Evolutionary conservation across 345 rosid genomes (phyloP).

Genomic region (Brassica cretica): DNA sequence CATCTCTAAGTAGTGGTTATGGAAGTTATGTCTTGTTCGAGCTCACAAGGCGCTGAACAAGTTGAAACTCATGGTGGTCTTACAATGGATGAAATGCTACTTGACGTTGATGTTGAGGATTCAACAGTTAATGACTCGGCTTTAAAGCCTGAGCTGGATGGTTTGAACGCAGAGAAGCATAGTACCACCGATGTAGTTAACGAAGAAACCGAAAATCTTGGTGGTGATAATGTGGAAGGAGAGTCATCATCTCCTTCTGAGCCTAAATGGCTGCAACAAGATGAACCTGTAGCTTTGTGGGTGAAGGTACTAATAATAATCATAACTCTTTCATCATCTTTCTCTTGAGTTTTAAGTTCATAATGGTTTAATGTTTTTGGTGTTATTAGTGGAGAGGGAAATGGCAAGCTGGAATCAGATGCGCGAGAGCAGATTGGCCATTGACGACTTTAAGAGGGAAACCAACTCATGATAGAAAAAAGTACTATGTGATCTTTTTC

Average conservation of each 20-base stretch:
- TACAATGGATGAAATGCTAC: slow-evolving; percentile 40
- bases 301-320: slow-evolving; percentile 68
- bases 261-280: slow-evolving; percentile 78
- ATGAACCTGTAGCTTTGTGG: slow-evolving; percentile 90
- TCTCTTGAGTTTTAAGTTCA: neutral
- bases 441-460: slow-evolving; percentile 88
- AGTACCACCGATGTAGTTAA: slow-evolving; percentile 32
- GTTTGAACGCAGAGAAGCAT: slow-evolving; percentile 43
- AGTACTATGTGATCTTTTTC: slow-evolving; percentile 85
- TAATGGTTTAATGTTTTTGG: slow-evolving; percentile 21
- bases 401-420: slow-evolving; percentile 97
- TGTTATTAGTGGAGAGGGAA: slow-evolving; percentile 92
- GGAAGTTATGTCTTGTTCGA: slow-evolving; percentile 63
- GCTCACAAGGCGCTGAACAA: slow-evolving; percentile 49
- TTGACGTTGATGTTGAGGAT: slow-evolving; percentile 43
- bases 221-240: slow-evolving; percentile 50
- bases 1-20: slow-evolving; percentile 29
- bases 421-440: slow-evolving; percentile 95
- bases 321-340: neutral
- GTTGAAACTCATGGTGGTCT: slow-evolving; percentile 40
- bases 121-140: slow-evolving; percentile 36
- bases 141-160: slow-evolving; percentile 50
- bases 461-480: slow-evolving; percentile 91
- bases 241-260: slow-evolving; percentile 62
- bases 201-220: slow-evolving; percentile 51